These are phyloP conservation scores for Neophaeococcomyces aloes DNA, from an alignment of 2,329 filamentous ascomycete genomes.

Conservation along the genomic window DNA sequence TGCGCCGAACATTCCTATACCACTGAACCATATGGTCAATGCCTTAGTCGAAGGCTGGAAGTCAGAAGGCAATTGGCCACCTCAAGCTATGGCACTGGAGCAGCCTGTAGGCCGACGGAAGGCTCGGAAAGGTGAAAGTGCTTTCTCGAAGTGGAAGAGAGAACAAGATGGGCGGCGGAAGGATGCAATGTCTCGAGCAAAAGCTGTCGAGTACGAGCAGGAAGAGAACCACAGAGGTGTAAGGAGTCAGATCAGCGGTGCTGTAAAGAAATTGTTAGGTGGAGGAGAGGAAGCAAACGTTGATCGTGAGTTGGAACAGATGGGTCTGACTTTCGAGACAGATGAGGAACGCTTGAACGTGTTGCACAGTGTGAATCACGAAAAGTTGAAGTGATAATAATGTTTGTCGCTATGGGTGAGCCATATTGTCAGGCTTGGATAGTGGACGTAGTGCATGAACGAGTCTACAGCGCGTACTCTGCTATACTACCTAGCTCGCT, in stretches of 20 bases:
- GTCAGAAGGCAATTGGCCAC: conserved; percentile 85
- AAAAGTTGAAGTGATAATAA: too few relatives aligned
- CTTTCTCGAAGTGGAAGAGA: conserved; percentile 7
- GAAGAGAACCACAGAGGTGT: conserved; percentile 5
- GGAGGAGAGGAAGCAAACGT: conserved; percentile 1
- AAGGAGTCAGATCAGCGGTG: conserved; percentile 2
- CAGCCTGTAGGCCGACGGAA: background rate
- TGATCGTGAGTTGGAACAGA: background rate
- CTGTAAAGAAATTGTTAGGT: conserved; percentile 7
- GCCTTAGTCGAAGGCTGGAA: conserved; percentile 87
- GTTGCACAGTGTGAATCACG: too few relatives aligned
- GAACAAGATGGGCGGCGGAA: conserved; percentile 7
- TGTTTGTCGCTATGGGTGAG: too few relatives aligned
- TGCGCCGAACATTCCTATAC: conserved; percentile 79
- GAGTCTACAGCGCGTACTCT: too few relatives aligned
- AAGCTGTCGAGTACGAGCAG: background rate
- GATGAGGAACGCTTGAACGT: background rate
- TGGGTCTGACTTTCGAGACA: conserved; percentile 3
- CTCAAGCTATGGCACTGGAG: conserved; percentile 26
- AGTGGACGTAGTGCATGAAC: too few relatives aligned
- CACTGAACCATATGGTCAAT: conserved; percentile 67
- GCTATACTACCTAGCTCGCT: too few relatives aligned
- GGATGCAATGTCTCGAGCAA: background rate
- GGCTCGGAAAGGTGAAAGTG: conserved; percentile 4
- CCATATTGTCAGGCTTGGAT: too few relatives aligned